phyloP scores from a whole-genome alignment of 106 monocot species.

The Vanilla planifolia region DNA sequence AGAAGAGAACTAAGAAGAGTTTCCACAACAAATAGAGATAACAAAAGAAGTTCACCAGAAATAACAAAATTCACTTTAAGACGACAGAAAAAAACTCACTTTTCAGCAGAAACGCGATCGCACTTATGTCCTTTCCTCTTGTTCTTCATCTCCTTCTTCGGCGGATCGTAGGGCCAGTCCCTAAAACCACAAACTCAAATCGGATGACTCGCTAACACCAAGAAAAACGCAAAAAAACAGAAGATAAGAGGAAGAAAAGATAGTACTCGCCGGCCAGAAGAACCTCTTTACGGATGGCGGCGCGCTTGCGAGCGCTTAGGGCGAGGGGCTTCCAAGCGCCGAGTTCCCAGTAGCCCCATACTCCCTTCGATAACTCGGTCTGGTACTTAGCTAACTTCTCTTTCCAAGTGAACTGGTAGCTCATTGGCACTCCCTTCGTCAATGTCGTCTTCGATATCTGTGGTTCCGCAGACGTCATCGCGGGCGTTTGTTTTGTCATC shows the following conservation, averaged over 20 bases:
- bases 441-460: slow-evolving; percentile 29
- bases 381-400: slow-evolving; percentile 81
- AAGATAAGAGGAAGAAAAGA: background rate
- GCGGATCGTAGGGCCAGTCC: slow-evolving; percentile 93
- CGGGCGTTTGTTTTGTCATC: slow-evolving; percentile 25
- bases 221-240: background rate
- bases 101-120: slow-evolving; percentile 85
- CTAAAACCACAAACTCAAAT: slow-evolving; percentile 17
- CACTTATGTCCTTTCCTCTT: slow-evolving; percentile 95
- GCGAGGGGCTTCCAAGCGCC: slow-evolving; percentile 92
- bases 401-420: slow-evolving; percentile 49
- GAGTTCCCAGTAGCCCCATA: slow-evolving; percentile 97
- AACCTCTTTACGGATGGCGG: slow-evolving; percentile 76
- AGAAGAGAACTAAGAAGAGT: background rate
- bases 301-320: slow-evolving; percentile 73
- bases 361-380: slow-evolving; percentile 75
- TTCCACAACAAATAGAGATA: background rate
- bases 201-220: background rate
- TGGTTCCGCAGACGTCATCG: slow-evolving; percentile 17
- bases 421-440: slow-evolving; percentile 11
- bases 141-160: slow-evolving; percentile 75
- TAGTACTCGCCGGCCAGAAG: slow-evolving; percentile 81
- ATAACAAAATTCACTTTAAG: background rate
- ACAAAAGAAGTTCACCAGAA: background rate
- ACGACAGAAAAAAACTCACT: slow-evolving; percentile 29